Conservation (phyloP, 129 eudicot genomes). For the Rutidosis leptorrhynchoides region DNA sequence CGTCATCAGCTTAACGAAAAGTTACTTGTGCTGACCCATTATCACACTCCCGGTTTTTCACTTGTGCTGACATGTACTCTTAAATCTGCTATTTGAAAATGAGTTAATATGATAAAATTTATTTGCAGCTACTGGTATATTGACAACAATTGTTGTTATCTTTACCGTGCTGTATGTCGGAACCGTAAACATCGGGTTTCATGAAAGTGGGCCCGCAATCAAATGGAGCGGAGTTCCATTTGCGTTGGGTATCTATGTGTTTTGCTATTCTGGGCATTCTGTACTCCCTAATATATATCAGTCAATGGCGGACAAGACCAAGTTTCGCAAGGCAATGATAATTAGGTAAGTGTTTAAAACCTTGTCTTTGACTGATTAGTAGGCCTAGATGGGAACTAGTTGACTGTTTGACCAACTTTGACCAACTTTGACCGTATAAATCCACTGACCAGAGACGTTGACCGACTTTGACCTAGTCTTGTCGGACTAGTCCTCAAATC, state of each 20-base stretch:
- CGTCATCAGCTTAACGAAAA: neutral
- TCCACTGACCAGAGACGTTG: too few species aligned
- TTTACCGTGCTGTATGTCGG: conserved; percentile 59
- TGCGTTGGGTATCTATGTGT: conserved; percentile 83
- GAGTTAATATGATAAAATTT: neutral
- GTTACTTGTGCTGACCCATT: neutral
- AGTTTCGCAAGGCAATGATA: conserved; percentile 62
- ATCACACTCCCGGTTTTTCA: neutral
- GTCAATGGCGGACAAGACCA: conserved; percentile 85
- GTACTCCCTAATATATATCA: conserved; percentile 95
- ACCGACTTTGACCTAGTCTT: too few species aligned
- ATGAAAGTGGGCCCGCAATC: conserved; percentile 47
- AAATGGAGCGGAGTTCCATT: conserved; percentile 78
- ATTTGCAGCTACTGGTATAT: conserved; percentile 83
- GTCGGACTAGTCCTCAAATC: too few species aligned
- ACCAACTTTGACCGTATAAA: too few species aligned
- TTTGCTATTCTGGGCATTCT: conserved; percentile 86
- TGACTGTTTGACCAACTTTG: too few species aligned
- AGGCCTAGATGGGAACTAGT: too few species aligned
- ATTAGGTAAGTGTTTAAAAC: conserved; percentile 43
- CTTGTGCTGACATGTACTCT: neutral
- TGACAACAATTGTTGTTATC: conserved; percentile 59
- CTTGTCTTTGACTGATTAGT: too few species aligned
- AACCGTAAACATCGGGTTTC: conserved; percentile 60
- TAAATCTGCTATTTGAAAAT: neutral